Conservation (phyloP, 306 rosid species). For the Medicago lupulina region DNA sequence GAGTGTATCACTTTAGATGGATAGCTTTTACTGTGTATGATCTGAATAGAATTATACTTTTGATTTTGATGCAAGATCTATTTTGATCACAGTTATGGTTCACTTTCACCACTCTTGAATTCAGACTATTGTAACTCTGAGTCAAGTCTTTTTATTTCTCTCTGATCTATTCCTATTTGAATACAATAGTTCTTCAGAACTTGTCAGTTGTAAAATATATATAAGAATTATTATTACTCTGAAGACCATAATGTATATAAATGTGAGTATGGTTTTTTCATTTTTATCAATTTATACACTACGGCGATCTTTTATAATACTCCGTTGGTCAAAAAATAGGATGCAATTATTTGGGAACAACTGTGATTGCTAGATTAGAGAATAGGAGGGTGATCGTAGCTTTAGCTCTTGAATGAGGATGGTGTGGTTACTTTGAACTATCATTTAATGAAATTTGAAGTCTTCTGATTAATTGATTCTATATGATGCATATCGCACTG, state of each 20-base stretch:
- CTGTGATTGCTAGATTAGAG: not conserved
- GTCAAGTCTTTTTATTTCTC: too few relatives aligned
- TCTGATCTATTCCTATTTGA: too few relatives aligned
- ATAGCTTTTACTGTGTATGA: not conserved
- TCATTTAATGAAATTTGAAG: conserved; percentile 21
- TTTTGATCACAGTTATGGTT: conserved; percentile 5
- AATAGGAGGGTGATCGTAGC: conserved; percentile 13
- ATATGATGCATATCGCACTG: too few relatives aligned
- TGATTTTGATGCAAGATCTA: conserved; percentile 36
- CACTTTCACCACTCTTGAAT: conserved; percentile 20
- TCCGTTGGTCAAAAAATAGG: not conserved
- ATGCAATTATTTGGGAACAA: not conserved
- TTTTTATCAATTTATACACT: not conserved
- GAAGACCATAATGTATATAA: not conserved
- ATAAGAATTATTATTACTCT: not conserved
- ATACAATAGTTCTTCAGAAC: too few relatives aligned
- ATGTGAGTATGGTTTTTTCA: not conserved
- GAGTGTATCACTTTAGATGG: not conserved
- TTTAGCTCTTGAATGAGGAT: conserved; percentile 23
- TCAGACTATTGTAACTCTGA: not conserved
- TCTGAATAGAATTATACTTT: not conserved
- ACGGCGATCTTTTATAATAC: not conserved
- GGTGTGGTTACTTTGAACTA: not conserved
- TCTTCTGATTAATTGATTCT: not conserved
- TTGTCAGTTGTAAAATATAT: too few relatives aligned